phyloP scores from a whole-genome alignment of 345 rosid genomes.

The Melastoma malabathricum region DNA sequence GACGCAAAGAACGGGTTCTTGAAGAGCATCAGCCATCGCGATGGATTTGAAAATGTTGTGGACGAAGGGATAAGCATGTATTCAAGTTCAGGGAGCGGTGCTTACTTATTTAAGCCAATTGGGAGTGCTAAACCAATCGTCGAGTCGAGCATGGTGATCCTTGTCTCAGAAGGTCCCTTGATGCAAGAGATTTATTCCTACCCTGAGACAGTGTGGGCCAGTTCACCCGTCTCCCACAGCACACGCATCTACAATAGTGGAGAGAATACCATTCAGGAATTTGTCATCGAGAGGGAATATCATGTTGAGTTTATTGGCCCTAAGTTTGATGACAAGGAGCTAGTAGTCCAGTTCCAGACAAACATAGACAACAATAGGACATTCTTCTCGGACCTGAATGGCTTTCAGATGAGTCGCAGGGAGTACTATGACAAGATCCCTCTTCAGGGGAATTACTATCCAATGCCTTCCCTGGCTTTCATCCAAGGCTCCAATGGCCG shows the following conservation, averaged over 20 bases:
- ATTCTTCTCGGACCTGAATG: conserved; percentile 89
- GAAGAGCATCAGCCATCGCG: conserved; percentile 35
- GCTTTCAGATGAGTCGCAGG: conserved; percentile 97
- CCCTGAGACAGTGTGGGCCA: conserved; percentile 62
- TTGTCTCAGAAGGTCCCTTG: conserved; percentile 59
- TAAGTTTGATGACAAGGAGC: conserved; percentile 62
- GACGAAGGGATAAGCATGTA: conserved; percentile 75
- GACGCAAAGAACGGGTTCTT: conserved; percentile 52
- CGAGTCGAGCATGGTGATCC: conserved; percentile 43
- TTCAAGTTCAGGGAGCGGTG: conserved; percentile 70
- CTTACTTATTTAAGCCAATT: conserved; percentile 72
- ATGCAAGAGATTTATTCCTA: conserved; percentile 78
- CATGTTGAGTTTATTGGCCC: conserved; percentile 75
- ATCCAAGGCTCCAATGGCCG: conserved; percentile 73
- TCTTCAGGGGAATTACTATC: conserved; percentile 93
- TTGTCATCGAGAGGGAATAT: conserved; percentile 72
- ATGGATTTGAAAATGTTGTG: conserved; percentile 36
- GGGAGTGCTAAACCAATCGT: conserved; percentile 67
- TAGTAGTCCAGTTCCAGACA: conserved; percentile 77
- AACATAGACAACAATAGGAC: conserved; percentile 46
- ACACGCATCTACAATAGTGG: conserved; percentile 56
- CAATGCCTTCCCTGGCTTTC: conserved; percentile 93
- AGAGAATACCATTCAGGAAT: conserved; percentile 42
- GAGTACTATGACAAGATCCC: conserved; percentile 94
- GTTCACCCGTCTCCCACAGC: conserved; percentile 60